Conservation (phyloP, 2,329 filamentous ascomycete genomes). For the Epichloe aotearoae region DNA sequence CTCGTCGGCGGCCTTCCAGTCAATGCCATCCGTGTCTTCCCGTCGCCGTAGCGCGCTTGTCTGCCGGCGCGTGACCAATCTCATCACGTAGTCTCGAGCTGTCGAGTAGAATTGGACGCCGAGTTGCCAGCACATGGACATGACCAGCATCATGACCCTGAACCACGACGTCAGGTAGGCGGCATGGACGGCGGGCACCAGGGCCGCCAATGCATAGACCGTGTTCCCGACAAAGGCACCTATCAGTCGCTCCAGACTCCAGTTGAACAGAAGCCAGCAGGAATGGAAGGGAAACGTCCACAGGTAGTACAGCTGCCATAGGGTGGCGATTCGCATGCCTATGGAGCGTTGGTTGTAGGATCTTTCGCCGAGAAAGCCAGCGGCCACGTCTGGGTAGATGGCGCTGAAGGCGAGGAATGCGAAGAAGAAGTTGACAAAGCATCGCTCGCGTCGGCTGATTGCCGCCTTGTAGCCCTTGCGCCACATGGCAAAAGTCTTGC, state of each 20-base stretch:
- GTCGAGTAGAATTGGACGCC: constrained; percentile 9
- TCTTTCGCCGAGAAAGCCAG: constrained; percentile 9
- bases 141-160: constrained; percentile 10
- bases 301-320: constrained; percentile 10
- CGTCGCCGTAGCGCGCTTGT: constrained; percentile 5
- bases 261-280: constrained; percentile 11
- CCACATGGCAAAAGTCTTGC: constrained; percentile 9
- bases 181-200: constrained; percentile 7
- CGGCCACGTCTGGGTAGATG: constrained; percentile 9
- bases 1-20: constrained; percentile 7
- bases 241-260: constrained; percentile 10
- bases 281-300: constrained; percentile 9
- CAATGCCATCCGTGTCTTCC: background rate
- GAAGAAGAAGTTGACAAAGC: constrained; percentile 10
- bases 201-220: constrained; percentile 10
- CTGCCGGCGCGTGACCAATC: constrained; percentile 7
- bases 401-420: constrained; percentile 9
- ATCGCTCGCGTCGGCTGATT: constrained; percentile 6
- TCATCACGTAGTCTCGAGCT: constrained; percentile 7
- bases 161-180: constrained; percentile 9
- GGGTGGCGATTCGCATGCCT: constrained; percentile 9
- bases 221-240: constrained; percentile 10
- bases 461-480: constrained; percentile 8
- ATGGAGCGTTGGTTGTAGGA: constrained; percentile 12
- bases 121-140: constrained; percentile 11